phyloP scores from a whole-genome alignment of 129 eudicot genomes.

The Scalesia atractyloides region DNA sequence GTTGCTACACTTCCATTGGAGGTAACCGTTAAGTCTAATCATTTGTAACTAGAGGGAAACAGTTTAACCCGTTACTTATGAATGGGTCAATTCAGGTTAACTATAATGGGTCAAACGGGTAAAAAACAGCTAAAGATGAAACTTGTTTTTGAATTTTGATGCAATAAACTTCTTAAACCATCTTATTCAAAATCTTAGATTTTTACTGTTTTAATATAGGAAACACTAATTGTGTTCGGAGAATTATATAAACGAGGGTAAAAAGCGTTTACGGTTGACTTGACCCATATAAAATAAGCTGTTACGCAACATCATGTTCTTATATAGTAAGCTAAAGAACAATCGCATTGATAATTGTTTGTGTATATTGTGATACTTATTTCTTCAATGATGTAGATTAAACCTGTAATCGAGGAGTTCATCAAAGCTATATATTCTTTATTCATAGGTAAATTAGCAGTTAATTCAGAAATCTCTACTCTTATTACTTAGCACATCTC shows the following conservation, averaged over 20 bases:
- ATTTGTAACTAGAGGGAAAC: conserved; percentile 23
- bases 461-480: background rate
- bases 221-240: background rate
- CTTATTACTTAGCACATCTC: conserved; percentile 15
- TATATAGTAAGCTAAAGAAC: conserved; percentile 8
- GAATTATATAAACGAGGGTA: background rate
- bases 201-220: background rate
- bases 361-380: conserved; percentile 11
- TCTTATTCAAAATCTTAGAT: background rate
- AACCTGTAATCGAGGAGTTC: conserved; percentile 81
- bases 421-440: conserved; percentile 61
- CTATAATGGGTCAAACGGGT: background rate
- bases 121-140: background rate
- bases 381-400: conserved; percentile 52
- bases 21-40: conserved; percentile 38
- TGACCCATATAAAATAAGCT: background rate
- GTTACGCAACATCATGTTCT: conserved; percentile 12
- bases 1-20: conserved; percentile 98
- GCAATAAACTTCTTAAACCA: background rate
- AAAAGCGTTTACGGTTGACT: background rate
- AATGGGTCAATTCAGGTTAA: background rate
- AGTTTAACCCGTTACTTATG: background rate
- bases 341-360: conserved; percentile 7
- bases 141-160: background rate
- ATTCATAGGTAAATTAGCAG: conserved; percentile 58